Conservation (phyloP, 2,329 filamentous ascomycete genomes). For the Penicillium digitatum region DNA sequence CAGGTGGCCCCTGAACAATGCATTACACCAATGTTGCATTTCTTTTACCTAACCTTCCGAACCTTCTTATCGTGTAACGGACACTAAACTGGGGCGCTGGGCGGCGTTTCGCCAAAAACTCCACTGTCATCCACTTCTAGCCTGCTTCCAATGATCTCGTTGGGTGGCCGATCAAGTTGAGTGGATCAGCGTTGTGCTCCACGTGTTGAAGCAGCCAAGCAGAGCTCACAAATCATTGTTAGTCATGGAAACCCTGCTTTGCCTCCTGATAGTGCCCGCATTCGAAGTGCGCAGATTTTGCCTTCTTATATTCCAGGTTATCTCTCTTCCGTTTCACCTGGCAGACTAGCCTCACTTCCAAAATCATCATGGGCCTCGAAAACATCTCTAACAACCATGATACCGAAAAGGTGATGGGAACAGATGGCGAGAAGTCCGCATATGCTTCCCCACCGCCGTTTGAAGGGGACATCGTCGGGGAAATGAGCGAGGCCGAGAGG, state of each 20-base stretch:
- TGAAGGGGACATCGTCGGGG: slow-evolving; percentile 10
- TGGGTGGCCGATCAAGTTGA: slow-evolving; percentile 9
- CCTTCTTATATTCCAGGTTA: slow-evolving; percentile 8
- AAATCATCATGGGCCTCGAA: slow-evolving; percentile 19
- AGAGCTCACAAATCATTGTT: slow-evolving; percentile 6
- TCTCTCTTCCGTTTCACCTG: neutral
- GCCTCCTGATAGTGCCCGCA: slow-evolving; percentile 18
- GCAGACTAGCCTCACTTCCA: neutral
- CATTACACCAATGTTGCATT: slow-evolving; percentile 15
- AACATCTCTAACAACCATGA: slow-evolving; percentile 16
- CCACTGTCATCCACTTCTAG: neutral
- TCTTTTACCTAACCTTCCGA: slow-evolving; percentile 23
- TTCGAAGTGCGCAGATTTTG: slow-evolving; percentile 4
- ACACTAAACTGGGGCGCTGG: slow-evolving; percentile 1
- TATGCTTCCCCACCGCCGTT: slow-evolving; percentile 14
- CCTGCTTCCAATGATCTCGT: slow-evolving; percentile 13
- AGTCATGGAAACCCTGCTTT: slow-evolving; percentile 14
- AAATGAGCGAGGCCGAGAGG: slow-evolving; percentile 12
- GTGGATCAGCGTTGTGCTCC: slow-evolving; percentile 24
- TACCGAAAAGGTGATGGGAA: slow-evolving; percentile 13
- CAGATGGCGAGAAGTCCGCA: slow-evolving; percentile 14
- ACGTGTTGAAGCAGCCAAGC: slow-evolving; percentile 18
- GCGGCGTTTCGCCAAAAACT: slow-evolving; percentile 3
- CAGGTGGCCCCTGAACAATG: neutral
- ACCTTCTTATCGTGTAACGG: slow-evolving; percentile 19